Evolutionary conservation across 2,329 filamentous ascomycete species (phyloP), one percentile per base, ranked within the genome.

Genomic region (Trichoderma sp.): DNA sequence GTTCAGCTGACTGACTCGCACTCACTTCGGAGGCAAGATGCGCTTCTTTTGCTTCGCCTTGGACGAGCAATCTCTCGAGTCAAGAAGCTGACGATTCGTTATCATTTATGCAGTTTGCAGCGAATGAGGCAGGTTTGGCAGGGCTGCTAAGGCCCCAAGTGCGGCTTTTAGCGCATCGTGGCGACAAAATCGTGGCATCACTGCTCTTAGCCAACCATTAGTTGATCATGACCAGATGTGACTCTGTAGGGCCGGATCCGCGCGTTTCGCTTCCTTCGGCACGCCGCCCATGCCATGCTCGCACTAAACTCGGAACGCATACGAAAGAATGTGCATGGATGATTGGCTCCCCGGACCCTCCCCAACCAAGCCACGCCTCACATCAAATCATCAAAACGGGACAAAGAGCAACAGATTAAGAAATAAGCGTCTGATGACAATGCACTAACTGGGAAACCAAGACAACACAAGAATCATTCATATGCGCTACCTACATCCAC

Each of bases 1-100:
- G 69, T 64, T 64, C 59, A 64, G 59, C 69, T 64, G 69, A 64
- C 69, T 64, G 69, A 38, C 38, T 72, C 69, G 41, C 18, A 12
- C 29, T 21, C 38, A 64, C 24, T 33, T 50, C 24, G 29, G 59
- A 16, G 59, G 69, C 59, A 53, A 72, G 8, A 35, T 21, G 66
- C 29, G 41, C n/a, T 50, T 21, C 59, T 18, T 16, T 29, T 45
- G 29, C 69, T 21, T 69, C 31, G 7, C 21, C 18, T 11, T 35
- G 29, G 41, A 18, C 38, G 0, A 24, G 29, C 41, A n/a, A 63
- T 9, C n/a, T n/a, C 41, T 64, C 27, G 59, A 64, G 24, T 72
- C 69, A 72, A 72, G 66, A 24, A 35, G 18, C 29, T n/a, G 8
- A 24, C 16, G 68, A 71, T 62, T 21, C 56, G 21, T 71, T 71